Conservation (phyloP, 148 eudicot genomes). For the Selenicereus undatus region DNA sequence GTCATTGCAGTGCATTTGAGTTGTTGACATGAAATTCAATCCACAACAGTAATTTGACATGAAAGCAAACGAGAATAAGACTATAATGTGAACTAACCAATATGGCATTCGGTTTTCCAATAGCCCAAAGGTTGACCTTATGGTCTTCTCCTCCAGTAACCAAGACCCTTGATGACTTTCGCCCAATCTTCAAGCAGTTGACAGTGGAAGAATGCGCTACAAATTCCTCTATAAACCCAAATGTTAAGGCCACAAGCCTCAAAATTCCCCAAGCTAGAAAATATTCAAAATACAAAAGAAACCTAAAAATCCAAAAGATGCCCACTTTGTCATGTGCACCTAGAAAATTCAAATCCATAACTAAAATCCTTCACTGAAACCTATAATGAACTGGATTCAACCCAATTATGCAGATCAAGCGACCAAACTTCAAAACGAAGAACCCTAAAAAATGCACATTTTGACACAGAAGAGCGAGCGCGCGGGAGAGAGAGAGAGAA, state of each 20-base stretch:
- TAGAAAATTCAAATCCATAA: not conserved
- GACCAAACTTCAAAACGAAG: not conserved
- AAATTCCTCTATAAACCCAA: conserved; percentile 70
- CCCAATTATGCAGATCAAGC: not conserved
- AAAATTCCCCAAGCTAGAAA: not conserved
- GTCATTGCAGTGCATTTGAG: not conserved
- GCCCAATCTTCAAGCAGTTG: conserved; percentile 91
- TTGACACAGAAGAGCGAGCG: not conserved
- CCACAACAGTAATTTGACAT: not conserved
- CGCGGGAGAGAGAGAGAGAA: too few species aligned
- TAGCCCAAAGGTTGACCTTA: conserved; percentile 98
- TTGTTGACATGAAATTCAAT: not conserved
- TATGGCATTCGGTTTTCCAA: conserved; percentile 96
- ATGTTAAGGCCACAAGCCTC: conserved; percentile 37
- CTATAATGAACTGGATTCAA: not conserved
- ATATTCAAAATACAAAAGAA: not conserved
- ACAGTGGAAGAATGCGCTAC: conserved; percentile 90
- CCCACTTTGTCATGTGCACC: not conserved
- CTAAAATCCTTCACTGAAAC: not conserved
- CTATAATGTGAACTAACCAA: conserved; percentile 48
- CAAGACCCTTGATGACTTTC: conserved; percentile 91
- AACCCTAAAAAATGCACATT: not conserved
- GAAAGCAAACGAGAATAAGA: not conserved
- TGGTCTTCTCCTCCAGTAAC: conserved; percentile 99
- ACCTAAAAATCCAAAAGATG: not conserved